Conservation (phyloP, 2,329 filamentous ascomycete genomes). For the Chaetomiaceae sp. region DNA sequence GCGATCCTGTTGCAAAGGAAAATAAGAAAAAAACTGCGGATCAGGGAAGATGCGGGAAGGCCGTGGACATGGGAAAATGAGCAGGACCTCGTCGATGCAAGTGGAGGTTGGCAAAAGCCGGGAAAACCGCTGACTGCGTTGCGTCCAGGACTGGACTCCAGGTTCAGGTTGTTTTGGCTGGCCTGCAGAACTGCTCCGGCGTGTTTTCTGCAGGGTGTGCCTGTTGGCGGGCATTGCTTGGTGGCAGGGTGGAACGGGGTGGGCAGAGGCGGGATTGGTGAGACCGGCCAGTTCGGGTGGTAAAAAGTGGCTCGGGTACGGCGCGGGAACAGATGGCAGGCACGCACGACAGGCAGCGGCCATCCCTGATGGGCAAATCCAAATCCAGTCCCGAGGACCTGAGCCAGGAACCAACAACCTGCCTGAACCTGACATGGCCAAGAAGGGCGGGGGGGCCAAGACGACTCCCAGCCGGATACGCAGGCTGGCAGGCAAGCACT, state of each 20-base stretch:
- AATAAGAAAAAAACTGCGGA: slow-evolving; percentile 8
- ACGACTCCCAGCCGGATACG: too few relatives aligned
- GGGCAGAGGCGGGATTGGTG: background rate
- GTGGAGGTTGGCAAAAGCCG: slow-evolving; percentile 14
- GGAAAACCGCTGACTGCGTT: slow-evolving; percentile 15
- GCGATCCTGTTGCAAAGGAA: slow-evolving; percentile 5
- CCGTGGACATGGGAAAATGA: slow-evolving; percentile 3
- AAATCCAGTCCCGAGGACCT: background rate
- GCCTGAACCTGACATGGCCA: background rate
- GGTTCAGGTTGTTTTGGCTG: slow-evolving; percentile 11
- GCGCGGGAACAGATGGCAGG: slow-evolving; percentile 17
- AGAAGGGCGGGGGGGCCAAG: too few relatives aligned
- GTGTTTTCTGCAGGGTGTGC: background rate
- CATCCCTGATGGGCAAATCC: background rate
- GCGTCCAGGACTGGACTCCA: too few relatives aligned
- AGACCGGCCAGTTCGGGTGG: slow-evolving; percentile 2
- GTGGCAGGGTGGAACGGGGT: slow-evolving; percentile 11
- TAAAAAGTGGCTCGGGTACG: slow-evolving; percentile 10
- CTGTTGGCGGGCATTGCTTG: slow-evolving; percentile 10
- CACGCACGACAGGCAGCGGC: slow-evolving; percentile 2
- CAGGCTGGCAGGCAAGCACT: too few relatives aligned
- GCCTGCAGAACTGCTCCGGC: background rate
- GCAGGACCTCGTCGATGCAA: slow-evolving; percentile 12
- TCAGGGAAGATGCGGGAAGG: slow-evolving; percentile 8
- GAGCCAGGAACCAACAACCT: background rate